A percentile compares a stretch with the other conserved stretches of the same genome.
These are phyloP conservation scores for Centaurea solstitialis DNA, from an alignment of 129 eudicot species.

Conservation along the genomic window DNA sequence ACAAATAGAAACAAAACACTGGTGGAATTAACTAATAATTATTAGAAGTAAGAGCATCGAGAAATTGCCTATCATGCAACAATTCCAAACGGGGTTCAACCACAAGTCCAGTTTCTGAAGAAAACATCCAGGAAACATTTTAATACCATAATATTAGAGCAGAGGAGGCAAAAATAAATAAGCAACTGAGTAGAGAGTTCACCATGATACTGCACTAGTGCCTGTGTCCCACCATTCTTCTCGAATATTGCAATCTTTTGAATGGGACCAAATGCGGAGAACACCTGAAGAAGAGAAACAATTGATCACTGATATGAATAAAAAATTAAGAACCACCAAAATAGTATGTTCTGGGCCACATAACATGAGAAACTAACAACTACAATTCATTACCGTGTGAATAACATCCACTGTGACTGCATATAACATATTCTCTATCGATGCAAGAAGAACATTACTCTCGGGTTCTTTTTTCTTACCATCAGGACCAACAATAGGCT, in stretches of 20 bases:
- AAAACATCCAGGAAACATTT: too few relatives aligned
- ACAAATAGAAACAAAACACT: too few relatives aligned
- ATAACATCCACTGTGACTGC: constrained; percentile 66
- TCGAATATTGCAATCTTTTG: constrained; percentile 79
- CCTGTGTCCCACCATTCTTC: constrained; percentile 74
- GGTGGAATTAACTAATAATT: too few relatives aligned
- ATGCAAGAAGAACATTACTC: constrained; percentile 78
- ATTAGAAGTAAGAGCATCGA: too few relatives aligned
- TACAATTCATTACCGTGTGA: constrained; percentile 44
- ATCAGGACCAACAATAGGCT: constrained; percentile 69
- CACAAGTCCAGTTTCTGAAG: too few relatives aligned
- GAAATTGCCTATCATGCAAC: too few relatives aligned
- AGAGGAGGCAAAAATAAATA: neutral
- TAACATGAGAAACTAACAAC: neutral
- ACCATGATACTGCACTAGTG: constrained; percentile 74
- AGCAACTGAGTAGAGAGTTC: neutral
- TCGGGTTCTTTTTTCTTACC: constrained; percentile 64
- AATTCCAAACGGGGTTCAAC: too few relatives aligned
- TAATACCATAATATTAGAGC: neutral
- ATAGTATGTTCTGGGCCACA: neutral
- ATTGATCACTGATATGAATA: neutral
- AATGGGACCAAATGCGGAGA: constrained; percentile 67
- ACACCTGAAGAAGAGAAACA: constrained; percentile 40
- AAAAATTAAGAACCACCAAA: neutral
- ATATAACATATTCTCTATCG: constrained; percentile 68